Conservation (phyloP, 1,139 yeast genomes). For the Blastobotrys capitulatus region DNA sequence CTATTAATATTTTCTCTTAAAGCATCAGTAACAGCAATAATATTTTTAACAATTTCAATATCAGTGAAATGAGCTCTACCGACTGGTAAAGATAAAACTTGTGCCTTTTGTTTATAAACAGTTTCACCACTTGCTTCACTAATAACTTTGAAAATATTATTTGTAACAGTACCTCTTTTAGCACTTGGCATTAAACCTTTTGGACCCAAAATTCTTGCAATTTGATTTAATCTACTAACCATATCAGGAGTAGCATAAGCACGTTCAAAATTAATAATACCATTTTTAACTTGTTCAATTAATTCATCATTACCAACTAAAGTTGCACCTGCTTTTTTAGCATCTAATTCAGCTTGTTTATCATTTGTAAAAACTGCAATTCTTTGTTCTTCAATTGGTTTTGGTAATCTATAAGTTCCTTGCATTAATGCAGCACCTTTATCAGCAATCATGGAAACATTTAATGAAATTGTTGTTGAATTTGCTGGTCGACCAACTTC, state of each 20-base stretch:
- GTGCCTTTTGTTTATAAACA: slow-evolving; percentile 63
- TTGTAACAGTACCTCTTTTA: slow-evolving; percentile 81
- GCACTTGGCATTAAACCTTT: slow-evolving; percentile 83
- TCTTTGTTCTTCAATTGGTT: slow-evolving; percentile 56
- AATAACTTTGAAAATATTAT: slow-evolving; percentile 53
- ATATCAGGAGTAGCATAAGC: slow-evolving; percentile 86
- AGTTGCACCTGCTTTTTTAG: slow-evolving; percentile 54
- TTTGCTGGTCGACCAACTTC: slow-evolving; percentile 78
- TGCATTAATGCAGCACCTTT: slow-evolving; percentile 70
- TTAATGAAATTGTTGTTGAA: slow-evolving; percentile 63
- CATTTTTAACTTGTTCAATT: slow-evolving; percentile 55
- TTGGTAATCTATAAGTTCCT: slow-evolving; percentile 76
- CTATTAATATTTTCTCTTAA: slow-evolving; percentile 53
- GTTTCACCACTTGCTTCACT: slow-evolving; percentile 56
- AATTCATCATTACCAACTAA: slow-evolving; percentile 69
- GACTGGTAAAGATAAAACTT: slow-evolving; percentile 55
- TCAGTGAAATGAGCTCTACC: slow-evolving; percentile 80
- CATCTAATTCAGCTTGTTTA: slow-evolving; percentile 46
- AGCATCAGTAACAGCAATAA: slow-evolving; percentile 63
- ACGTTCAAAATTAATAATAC: slow-evolving; percentile 63
- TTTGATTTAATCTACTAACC: slow-evolving; percentile 50
- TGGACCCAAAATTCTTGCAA: slow-evolving; percentile 82
- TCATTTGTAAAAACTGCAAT: slow-evolving; percentile 65
- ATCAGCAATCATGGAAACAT: slow-evolving; percentile 65
- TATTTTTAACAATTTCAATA: slow-evolving; percentile 64